A percentile compares a stretch with the other conserved stretches of the same genome.
Evolutionary conservation across 345 rosid species (phyloP).

Genomic region (Raphanus raphanistrum): DNA sequence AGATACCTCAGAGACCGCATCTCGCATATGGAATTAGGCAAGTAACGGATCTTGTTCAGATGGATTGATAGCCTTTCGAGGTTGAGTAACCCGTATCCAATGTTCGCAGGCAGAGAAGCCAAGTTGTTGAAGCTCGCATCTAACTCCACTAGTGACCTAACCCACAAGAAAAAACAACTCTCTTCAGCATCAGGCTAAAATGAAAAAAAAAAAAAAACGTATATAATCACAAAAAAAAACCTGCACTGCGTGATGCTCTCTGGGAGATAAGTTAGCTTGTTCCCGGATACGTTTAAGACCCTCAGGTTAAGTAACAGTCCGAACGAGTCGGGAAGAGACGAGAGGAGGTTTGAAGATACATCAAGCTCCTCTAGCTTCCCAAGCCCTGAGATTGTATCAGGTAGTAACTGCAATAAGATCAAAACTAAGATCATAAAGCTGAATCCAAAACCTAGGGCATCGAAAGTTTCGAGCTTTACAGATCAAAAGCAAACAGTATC

Average conservation of each 20-base stretch:
- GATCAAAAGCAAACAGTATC: background rate
- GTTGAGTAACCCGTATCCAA: slow-evolving; percentile 67
- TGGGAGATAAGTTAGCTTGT: slow-evolving; percentile 78
- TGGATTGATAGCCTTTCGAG: slow-evolving; percentile 74
- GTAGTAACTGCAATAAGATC: slow-evolving; percentile 54
- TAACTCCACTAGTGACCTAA: slow-evolving; percentile 61
- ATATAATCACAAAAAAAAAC: slow-evolving; percentile 3
- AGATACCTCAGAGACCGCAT: slow-evolving; percentile 68
- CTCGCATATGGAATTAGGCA: slow-evolving; percentile 79
- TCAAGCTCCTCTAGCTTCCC: slow-evolving; percentile 72
- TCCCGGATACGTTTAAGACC: slow-evolving; percentile 63
- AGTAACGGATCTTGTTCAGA: slow-evolving; percentile 64
- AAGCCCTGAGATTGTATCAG: slow-evolving; percentile 81
- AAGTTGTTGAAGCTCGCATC: slow-evolving; percentile 86
- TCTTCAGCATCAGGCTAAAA: slow-evolving; percentile 3
- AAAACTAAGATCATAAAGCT: background rate
- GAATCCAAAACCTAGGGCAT: background rate
- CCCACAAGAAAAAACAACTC: background rate
- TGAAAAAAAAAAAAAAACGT: background rate
- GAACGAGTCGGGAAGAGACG: slow-evolving; percentile 72
- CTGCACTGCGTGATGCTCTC: slow-evolving; percentile 63
- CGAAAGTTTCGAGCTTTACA: background rate
- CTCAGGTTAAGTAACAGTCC: slow-evolving; percentile 67
- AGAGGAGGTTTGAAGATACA: slow-evolving; percentile 62
- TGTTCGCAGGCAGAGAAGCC: slow-evolving; percentile 64